Evolutionary conservation across 345 rosid genomes (phyloP), one percentile per base, ranked within the genome.

Genomic region (Leavenworthia alabamica): DNA sequence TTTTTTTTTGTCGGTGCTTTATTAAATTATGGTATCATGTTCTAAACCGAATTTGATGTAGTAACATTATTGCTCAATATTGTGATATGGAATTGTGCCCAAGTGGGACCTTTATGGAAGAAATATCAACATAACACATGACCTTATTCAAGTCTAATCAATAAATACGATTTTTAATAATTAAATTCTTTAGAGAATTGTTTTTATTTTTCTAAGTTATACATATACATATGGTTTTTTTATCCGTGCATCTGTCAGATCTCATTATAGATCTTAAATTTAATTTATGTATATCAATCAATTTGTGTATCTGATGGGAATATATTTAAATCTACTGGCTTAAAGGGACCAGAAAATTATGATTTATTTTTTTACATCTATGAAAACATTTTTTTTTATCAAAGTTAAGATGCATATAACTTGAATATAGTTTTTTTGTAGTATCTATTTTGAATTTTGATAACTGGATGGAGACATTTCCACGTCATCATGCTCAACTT

Each of bases 1-100:
- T 32, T 37, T 42, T 60, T 20, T 32, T 37, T 42, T 60, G 66
- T 68, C 67, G 67, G 73, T 60, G 67, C 8, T 39, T 16, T 53
- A 61, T 53, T 70, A 56, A 63, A 70, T 62, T 9, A 5, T 39
- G 22, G 68, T 54, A 46, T 61, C 50, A 29, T 70, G 68, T 54
- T 67, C 29, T 43, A 41, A 28, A 43, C 62, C 67, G n/a, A 51
- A 24, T 60, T 51, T 69, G 57, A 54, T 23, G n/a, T n/a, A 26
- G 56, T 13, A 6, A 62, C 63, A 37, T 62, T 45, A 70, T 70
- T 62, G 56, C 58, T 45, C 8, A 43, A 23, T 28, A 49, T 60
- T 46, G 28, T 19, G 16, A 33, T 45, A 16, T 42, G 19, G 53
- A 68, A 17, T 54, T 36, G 51, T 42, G 31, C 54, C 55, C 55